These are phyloP conservation scores for Dactylorhiza incarnata DNA, from an alignment of 106 monocot genomes.

Conservation along the genomic window DNA sequence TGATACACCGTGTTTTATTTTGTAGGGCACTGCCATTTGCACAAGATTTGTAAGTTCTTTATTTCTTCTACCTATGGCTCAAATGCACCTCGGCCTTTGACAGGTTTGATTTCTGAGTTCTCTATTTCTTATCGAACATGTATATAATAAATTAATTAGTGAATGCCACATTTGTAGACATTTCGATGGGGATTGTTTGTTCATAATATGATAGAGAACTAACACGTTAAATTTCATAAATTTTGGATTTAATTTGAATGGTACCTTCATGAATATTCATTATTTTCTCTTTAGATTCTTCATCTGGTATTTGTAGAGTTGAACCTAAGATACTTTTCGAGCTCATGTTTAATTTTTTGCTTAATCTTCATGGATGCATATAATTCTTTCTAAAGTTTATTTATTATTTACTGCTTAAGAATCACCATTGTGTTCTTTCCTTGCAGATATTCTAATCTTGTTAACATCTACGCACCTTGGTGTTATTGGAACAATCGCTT, in stretches of 20 bases:
- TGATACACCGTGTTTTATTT: too few relatives aligned
- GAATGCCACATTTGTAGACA: too few relatives aligned
- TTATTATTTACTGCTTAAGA: not conserved
- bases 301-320: not conserved
- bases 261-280: not conserved
- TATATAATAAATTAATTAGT: too few relatives aligned
- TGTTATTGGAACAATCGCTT: constrained; percentile 98
- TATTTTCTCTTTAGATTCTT: not conserved
- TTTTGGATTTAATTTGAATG: not conserved
- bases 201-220: too few relatives aligned
- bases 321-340: not conserved
- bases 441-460: constrained; percentile 78
- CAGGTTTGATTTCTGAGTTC: too few relatives aligned
- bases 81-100: too few relatives aligned
- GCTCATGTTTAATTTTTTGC: not conserved
- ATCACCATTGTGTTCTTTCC: constrained; percentile 5
- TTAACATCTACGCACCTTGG: constrained; percentile 97
- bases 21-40: too few relatives aligned
- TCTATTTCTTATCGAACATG: too few relatives aligned
- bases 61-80: too few relatives aligned
- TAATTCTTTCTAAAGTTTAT: not conserved
- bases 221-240: too few relatives aligned
- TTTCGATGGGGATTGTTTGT: too few relatives aligned
- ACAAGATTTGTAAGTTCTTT: too few relatives aligned
- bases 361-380: not conserved